Conservation (phyloP, 805 yeast species). For the Kluyveromyces wickerhamii region DNA sequence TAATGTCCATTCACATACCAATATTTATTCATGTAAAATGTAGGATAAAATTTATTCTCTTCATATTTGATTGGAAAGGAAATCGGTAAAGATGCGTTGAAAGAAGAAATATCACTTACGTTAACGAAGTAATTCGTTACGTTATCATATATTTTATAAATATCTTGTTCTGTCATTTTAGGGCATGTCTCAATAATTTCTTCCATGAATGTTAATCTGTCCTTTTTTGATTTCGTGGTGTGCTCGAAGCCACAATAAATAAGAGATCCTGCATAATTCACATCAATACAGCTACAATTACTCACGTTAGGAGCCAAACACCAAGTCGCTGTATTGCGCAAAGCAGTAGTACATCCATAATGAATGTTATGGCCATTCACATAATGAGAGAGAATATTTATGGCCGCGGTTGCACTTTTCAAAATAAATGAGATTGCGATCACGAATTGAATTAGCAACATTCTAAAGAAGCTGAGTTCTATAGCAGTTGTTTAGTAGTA, state of each 20-base stretch:
- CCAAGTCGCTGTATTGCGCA: background rate
- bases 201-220: background rate
- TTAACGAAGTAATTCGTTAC: constrained; percentile 24
- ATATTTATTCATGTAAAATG: constrained; percentile 19
- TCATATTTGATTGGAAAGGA: constrained; percentile 7
- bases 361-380: too few relatives aligned
- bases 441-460: too few relatives aligned
- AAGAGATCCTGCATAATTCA: constrained; percentile 22
- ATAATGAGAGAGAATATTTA: too few relatives aligned
- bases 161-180: constrained; percentile 22
- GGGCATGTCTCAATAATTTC: constrained; percentile 13
- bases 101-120: constrained; percentile 22
- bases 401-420: too few relatives aligned
- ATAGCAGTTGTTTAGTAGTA: too few relatives aligned
- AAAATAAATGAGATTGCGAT: too few relatives aligned
- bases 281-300: constrained; percentile 18
- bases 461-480: too few relatives aligned
- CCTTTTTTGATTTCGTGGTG: background rate
- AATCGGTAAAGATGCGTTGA: constrained; percentile 27
- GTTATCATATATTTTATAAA: constrained; percentile 16
- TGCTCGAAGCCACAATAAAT: constrained; percentile 18
- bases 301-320: background rate
- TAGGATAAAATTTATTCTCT: constrained; percentile 6
- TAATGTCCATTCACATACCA: constrained; percentile 33
- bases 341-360: background rate